Evolutionary conservation across 768 basidiomycete genomes (phyloP).

Genomic region (Auricularia sp.): DNA sequence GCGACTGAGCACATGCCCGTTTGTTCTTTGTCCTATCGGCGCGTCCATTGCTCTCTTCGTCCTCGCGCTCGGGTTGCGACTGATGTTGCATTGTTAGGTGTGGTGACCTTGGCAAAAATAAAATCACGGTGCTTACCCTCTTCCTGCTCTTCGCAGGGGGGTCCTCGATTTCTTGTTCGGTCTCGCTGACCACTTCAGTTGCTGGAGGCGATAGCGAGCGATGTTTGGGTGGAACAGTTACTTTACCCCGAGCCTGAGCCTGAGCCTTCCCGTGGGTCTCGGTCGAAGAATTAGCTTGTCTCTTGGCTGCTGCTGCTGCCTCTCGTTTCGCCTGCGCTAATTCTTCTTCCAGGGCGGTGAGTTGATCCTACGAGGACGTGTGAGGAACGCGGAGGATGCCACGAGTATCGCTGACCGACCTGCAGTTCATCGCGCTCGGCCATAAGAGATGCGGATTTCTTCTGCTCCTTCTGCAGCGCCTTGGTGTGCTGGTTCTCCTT

Average conservation of each 20-base stretch:
- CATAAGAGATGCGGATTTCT: neutral
- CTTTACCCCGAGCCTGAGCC: conserved; percentile 13
- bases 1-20: neutral
- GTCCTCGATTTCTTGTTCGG: conserved; percentile 36
- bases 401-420: neutral
- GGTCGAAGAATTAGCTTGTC: neutral
- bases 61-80: neutral
- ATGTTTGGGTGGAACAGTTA: conserved; percentile 33
- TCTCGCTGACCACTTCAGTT: conserved; percentile 23
- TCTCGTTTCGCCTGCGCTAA: conserved; percentile 16
- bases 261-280: neutral
- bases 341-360: conserved; percentile 7
- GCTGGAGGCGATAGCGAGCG: neutral
- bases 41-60: neutral
- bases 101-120: neutral
- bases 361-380: neutral
- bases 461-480: conserved; percentile 14
- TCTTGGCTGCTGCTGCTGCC: neutral
- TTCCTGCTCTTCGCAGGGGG: conserved; percentile 7
- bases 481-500: conserved; percentile 14
- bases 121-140: neutral
- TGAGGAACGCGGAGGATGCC: too few species aligned
- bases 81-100: neutral
- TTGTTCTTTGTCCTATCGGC: neutral
- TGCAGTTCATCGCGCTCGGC: neutral